Percentiles rank a stretch among this genome's conserved stretches.
Conservation (phyloP, 345 rosid genomes). For the Leavenworthia alabamica region DNA sequence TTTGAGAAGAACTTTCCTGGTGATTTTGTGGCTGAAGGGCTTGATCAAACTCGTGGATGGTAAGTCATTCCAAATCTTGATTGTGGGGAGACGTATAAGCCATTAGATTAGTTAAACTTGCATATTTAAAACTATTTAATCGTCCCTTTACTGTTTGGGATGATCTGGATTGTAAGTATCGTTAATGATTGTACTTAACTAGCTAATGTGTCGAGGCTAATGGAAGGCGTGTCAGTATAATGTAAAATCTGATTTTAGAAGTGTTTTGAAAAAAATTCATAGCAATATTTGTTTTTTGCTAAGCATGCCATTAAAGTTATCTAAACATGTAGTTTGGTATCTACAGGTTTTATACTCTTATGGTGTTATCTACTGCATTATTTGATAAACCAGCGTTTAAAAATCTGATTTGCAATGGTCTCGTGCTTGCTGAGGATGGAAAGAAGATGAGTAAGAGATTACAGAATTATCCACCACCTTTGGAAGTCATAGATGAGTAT, state of each 20-base stretch:
- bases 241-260: slow-evolving; percentile 8
- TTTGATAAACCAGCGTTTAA: slow-evolving; percentile 93
- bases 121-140: background rate
- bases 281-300: background rate
- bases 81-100: background rate
- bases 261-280: background rate
- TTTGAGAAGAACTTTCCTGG: slow-evolving; percentile 97
- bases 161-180: background rate
- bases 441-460: slow-evolving; percentile 93
- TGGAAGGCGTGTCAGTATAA: background rate
- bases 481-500: slow-evolving; percentile 79
- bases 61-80: slow-evolving; percentile 32
- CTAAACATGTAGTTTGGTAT: background rate
- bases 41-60: slow-evolving; percentile 99
- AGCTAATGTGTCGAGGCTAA: background rate
- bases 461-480: slow-evolving; percentile 84
- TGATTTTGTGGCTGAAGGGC: slow-evolving; percentile 96
- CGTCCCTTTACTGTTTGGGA: background rate
- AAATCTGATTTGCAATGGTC: slow-evolving; percentile 96
- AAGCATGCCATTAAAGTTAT: background rate
- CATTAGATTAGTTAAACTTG: background rate
- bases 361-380: slow-evolving; percentile 97
- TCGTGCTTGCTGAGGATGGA: slow-evolving; percentile 95
- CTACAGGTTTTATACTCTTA: slow-evolving; percentile 91
- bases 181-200: background rate